Evolutionary conservation across 2,329 filamentous ascomycete species (phyloP), one percentile per base, ranked within the genome.

Genomic region (Amauroascus verrucosus): DNA sequence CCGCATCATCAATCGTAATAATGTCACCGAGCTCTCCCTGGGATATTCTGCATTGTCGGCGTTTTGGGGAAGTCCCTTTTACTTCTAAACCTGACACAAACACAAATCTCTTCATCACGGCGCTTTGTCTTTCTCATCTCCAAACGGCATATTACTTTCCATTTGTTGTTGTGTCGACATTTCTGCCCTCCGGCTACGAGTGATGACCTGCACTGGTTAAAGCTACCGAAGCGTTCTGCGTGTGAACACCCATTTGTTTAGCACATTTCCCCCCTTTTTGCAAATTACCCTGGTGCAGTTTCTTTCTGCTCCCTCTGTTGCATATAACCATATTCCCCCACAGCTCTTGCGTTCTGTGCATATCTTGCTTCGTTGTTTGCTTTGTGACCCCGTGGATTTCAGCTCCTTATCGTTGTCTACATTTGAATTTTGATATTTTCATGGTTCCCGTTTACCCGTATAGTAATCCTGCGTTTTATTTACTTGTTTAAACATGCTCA

Each of bases 181-280:
- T 48, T 41, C 32, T 28, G 38, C 37, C 48, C 28, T 51, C 26
- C 38, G 44, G 48, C 53, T 53, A 57, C 45, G 55, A 57, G 41
- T 55, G 48, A 57, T 55, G 55, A 57, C 55, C 40, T 53, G 44
- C 54, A 46, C 48, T 54, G 18, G 46, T 41, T 43, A n/a, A 40
- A 24, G 18, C 47, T 26, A 24, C 41, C 47, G 32, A 45, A 56
- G 40, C 50, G 45, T 47, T 51, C 41, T 56, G 26, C 35, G 14
- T 53, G 43, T 30, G 45, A 53, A 47, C 24, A 51, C 30, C 30
- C 32, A 1, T 13, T 18, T n/a, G 22, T 44, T 44, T 24, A 18
- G 44, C 32, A 20, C 37, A 51, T 40, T 40, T 49, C 28, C 18
- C 24, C n/a, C 8, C 24, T 41, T 16, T 30, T 22, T 33, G 26